Evolutionary conservation across 2,329 filamentous ascomycete genomes (phyloP), one percentile per base, ranked within the genome.

Genomic region (Exophiala aquamarina): DNA sequence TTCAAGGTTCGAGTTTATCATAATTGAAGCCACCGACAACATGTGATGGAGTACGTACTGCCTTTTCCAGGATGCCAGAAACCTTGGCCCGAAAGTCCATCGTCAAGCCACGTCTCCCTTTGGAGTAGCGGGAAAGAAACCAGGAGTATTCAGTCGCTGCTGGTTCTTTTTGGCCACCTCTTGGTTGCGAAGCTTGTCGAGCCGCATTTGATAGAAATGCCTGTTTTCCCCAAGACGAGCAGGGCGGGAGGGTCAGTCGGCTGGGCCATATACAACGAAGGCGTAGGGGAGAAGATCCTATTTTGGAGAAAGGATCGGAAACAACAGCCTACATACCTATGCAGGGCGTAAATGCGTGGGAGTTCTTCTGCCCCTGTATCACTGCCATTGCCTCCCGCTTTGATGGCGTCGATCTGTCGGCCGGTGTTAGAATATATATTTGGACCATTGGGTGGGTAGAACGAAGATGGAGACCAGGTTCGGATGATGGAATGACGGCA

Each of bases 61-160:
- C n/a, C n/a, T n/a, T n/a, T n/a, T n/a, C n/a, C n/a, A n/a, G n/a
- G n/a, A n/a, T n/a, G 31, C 21, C 5, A 41, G 13, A 9, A 18
- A 38, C 18, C 40, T 21, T 29, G 41, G 33, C 18, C 15, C 19
- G 34, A 38, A 33, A 6, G 19, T 45, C 19, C 15, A 38, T 11
- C 14, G 15, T 49, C 37, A 54, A 18, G 44, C 67, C 41, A 70
- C 50, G 15, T 68, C 68, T 32, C 78, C 79, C 41, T 81, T 86
- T 2, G 92, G 92, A 1, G 93, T 89, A 33, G 87, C 86, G 1
- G 93, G 93, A 62, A 97, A 97, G 49, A 86, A 81, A 19, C 77
- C 80, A 1, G 89, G 87, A 62, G 90, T 86, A 54, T 81, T 84
- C 50, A 95, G 67, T 35, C 89, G 81, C 65, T 96, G 89, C 34